Evolutionary conservation across 202 grass and related monocot genomes (phyloP), one percentile per base, ranked within the genome.

Genomic region (Brachypodium distachyon): DNA sequence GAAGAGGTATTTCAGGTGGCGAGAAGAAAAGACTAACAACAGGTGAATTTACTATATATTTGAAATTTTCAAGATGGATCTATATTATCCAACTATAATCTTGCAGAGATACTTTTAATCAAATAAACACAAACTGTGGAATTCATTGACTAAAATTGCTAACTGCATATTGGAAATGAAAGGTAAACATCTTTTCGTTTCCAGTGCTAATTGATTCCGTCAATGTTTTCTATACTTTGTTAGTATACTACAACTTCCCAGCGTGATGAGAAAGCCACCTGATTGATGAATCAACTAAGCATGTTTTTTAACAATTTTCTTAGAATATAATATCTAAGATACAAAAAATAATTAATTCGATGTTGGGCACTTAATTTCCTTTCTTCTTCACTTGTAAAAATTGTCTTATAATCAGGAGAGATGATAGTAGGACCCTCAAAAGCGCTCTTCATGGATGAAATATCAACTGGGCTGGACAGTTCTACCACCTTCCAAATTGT

Each of bases 381-480:
- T 55, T n/a, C n/a, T 44, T 60, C 27, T 19, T 69, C 11, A 74
- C 63, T 61, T 80, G 14, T 21, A 32, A 47, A 70, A 39, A 59
- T 58, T 44, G 9, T 60, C 58, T 22, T 47, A 47, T 3, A 16
- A 55, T 43, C 76, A 97, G 91, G 88, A 58, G 94, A 93, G 78
- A 93, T 97, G 88, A 91, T 97, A 82, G 85, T 97, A 9, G 94
- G 94, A 41, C 94, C 94, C 26, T 93, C 86, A 73, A 97, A 87
- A 77, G 90, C 78, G 26, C 86, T 97, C 52, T 85, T 97, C 46
- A 93, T 97, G 94, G 90, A 97, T 81, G 94, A 93, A 81, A 97
- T 97, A 83, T 97, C 94, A 67, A 93, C 90, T n/a, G 90, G 94
- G 44, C 56, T 97, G 56, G 94, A 97, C 36, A 93, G 94, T 79